Evolutionary conservation across 768 basidiomycete genomes (phyloP).

Genomic region (Panellus pusillus): DNA sequence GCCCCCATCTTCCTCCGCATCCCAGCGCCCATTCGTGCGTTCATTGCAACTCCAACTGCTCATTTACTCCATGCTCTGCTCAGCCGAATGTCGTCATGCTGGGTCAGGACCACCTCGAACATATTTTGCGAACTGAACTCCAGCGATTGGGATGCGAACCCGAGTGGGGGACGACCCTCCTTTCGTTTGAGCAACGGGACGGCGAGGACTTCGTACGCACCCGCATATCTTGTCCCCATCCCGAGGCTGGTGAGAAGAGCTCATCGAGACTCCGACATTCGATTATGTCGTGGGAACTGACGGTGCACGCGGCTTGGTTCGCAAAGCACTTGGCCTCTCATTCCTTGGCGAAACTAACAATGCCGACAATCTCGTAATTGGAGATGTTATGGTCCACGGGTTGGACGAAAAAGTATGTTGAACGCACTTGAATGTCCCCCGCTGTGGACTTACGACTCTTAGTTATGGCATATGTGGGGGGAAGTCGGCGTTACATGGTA

Average conservation of each 20-base stretch:
- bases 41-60: background rate
- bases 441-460: background rate
- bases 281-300: slow-evolving; percentile 27
- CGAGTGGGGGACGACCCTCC: slow-evolving; percentile 26
- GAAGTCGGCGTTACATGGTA: slow-evolving; percentile 35
- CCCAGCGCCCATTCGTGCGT: slow-evolving; percentile 29
- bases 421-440: background rate
- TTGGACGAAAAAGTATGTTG: slow-evolving; percentile 38
- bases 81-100: slow-evolving; percentile 27
- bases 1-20: slow-evolving; percentile 20
- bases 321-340: slow-evolving; percentile 26
- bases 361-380: slow-evolving; percentile 26
- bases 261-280: slow-evolving; percentile 16
- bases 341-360: slow-evolving; percentile 33
- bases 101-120: slow-evolving; percentile 28
- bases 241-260: slow-evolving; percentile 1
- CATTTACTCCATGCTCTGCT: no score
- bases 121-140: slow-evolving; percentile 25
- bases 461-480: slow-evolving; percentile 54
- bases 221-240: slow-evolving; percentile 10
- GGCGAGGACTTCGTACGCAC: slow-evolving; percentile 25
- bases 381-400: slow-evolving; percentile 42
- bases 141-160: slow-evolving; percentile 23
- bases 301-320: slow-evolving; percentile 29
- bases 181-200: slow-evolving; percentile 25